phyloP scores from a whole-genome alignment of 2,329 filamentous ascomycete genomes.

The Raffaelea albimanens region DNA sequence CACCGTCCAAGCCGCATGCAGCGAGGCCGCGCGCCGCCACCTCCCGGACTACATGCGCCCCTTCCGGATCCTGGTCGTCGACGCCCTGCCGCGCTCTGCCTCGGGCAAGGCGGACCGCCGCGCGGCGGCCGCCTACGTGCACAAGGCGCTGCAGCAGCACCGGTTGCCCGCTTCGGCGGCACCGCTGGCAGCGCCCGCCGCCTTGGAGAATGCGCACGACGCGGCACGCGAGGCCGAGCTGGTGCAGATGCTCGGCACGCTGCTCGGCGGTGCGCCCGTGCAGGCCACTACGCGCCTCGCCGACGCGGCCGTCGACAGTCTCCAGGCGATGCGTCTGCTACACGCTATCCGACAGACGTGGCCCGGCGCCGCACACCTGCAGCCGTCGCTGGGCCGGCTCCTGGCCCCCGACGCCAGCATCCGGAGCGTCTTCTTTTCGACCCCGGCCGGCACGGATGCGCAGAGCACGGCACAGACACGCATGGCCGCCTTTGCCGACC shows the following conservation, averaged over 20 bases:
- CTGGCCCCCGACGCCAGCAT: conserved; percentile 19
- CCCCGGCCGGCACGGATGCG: not conserved
- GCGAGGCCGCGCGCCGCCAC: conserved; percentile 36
- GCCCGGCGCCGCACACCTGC: conserved; percentile 4
- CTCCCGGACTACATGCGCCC: conserved; percentile 55
- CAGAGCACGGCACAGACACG: not conserved
- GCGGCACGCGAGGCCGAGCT: not conserved
- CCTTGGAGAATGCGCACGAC: not conserved
- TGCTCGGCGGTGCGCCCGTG: not conserved
- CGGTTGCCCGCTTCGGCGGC: too few species aligned
- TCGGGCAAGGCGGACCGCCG: conserved; percentile 55
- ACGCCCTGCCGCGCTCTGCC: conserved; percentile 44
- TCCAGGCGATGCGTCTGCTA: conserved; percentile 23
- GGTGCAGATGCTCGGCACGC: not conserved
- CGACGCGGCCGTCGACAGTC: conserved; percentile 22
- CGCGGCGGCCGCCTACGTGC: not conserved
- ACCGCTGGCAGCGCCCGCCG: not conserved
- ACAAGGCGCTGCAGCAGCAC: not conserved
- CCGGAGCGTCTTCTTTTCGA: conserved; percentile 14
- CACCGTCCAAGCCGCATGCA: conserved; percentile 19
- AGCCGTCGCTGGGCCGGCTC: conserved; percentile 17
- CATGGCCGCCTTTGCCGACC: not conserved
- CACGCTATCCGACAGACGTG: conserved; percentile 19
- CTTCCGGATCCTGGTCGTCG: conserved; percentile 37
- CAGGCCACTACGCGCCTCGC: conserved; percentile 8